These are phyloP conservation scores for Haberlea rhodopensis DNA, from an alignment of 257 asterid genomes.

Conservation along the genomic window DNA sequence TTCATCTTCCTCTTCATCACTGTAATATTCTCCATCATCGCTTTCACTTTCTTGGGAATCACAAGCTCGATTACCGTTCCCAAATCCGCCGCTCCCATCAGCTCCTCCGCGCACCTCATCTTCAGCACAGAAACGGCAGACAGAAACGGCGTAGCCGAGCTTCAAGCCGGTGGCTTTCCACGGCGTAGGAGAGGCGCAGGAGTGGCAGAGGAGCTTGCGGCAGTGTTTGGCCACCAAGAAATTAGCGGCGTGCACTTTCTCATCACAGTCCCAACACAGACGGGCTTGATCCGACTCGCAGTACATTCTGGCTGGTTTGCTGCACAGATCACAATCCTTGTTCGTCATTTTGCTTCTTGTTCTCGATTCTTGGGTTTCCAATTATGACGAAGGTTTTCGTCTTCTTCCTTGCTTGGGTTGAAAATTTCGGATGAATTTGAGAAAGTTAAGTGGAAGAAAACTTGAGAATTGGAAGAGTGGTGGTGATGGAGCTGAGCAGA, in stretches of 20 bases:
- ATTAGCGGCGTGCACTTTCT: slow-evolving; percentile 54
- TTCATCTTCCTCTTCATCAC: slow-evolving; percentile 28
- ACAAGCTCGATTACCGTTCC: neutral
- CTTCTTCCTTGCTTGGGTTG: too few species aligned
- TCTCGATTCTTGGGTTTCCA: neutral
- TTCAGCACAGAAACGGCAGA: slow-evolving; percentile 38
- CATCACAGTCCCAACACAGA: slow-evolving; percentile 55
- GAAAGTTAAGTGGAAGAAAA: neutral
- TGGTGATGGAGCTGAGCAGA: too few species aligned
- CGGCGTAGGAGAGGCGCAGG: slow-evolving; percentile 42
- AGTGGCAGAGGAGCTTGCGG: slow-evolving; percentile 52
- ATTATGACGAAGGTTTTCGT: too few species aligned
- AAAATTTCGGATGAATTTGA: too few species aligned
- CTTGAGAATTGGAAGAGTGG: neutral
- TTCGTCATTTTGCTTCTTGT: slow-evolving; percentile 17
- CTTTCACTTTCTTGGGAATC: slow-evolving; percentile 23
- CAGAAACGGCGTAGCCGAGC: slow-evolving; percentile 41
- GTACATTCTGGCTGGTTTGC: slow-evolving; percentile 39
- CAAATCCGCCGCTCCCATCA: neutral
- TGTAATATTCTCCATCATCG: slow-evolving; percentile 21
- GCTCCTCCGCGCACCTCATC: too few species aligned
- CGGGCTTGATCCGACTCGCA: slow-evolving; percentile 57
- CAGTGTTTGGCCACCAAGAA: slow-evolving; percentile 54
- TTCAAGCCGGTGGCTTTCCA: slow-evolving; percentile 51
- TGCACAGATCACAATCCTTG: slow-evolving; percentile 48